Evolutionary conservation across 2,329 filamentous ascomycete genomes (phyloP), one percentile per base, ranked within the genome.

Genomic region (Sporothrix schenckii): DNA sequence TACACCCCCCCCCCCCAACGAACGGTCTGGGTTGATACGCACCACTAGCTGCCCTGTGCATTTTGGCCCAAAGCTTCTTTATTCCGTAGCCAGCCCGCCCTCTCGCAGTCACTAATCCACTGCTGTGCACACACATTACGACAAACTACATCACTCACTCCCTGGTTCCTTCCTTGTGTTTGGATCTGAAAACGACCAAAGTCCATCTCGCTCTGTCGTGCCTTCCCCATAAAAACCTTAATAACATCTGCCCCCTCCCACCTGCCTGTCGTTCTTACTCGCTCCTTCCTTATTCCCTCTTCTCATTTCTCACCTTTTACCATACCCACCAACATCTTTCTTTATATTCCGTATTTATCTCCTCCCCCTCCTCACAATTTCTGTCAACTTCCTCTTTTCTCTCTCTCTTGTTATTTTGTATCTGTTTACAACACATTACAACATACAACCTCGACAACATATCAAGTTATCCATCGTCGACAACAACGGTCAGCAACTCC

Each of bases 171-270:
- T 19, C 30, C 9, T 39, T 34, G 11, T 21, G 53, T 50, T 52
- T 52, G 44, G 41, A 69, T 69, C 67, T 69, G 39, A 66, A 65
- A 50, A 66, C 60, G 49, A 66, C 30, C 52, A 41, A 21, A 39
- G 14, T n/a, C 30, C 58, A 58, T 69, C 67, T 61, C 39, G 34
- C 49, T 63, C n/a, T 19, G 49, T 58, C 66, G 39, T 47, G 47
- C 41, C 39, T 68, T 60, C 69, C 27, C 69, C 56, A 63, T 68
- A 21, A 63, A 68, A 70, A 54, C 69, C 56, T 70, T 63, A 66
- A 54, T 49, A 68, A 61, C 56, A 30, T 56, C 47, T 61, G 63
- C 61, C 61, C 70, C 34, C 34, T 34, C 67, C 44, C 44, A 66
- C 70, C 61, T 53, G 49, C 39, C 50, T 14, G 49, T 13, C 39